phyloP scores from a whole-genome alignment of 768 basidiomycete genomes.

The Zangia roseola region DNA sequence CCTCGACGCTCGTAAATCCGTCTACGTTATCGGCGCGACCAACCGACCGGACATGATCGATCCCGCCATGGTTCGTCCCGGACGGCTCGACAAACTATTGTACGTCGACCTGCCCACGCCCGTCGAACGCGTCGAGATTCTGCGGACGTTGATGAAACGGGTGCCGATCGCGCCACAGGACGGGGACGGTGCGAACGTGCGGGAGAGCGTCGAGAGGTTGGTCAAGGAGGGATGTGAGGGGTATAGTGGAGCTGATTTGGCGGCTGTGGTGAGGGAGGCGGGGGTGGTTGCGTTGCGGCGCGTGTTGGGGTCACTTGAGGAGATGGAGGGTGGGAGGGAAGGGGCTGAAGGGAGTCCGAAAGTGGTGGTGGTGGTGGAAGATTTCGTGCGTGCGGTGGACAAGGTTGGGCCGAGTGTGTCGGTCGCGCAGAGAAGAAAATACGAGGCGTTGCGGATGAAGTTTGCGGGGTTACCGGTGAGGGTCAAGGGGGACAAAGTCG shows the following conservation, averaged over 20 bases:
- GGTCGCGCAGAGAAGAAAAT: conserved; percentile 73
- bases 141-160: conserved; percentile 68
- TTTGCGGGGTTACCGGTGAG: conserved; percentile 77
- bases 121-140: conserved; percentile 78
- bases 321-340: conserved; percentile 42
- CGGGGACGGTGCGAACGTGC: conserved; percentile 9
- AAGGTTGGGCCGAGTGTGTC: conserved; percentile 90
- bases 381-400: conserved; percentile 72
- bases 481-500: conserved; percentile 34
- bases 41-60: conserved; percentile 98
- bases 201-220: conserved; percentile 40
- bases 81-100: conserved; percentile 88
- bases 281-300: conserved; percentile 80
- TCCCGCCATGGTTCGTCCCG: conserved; percentile 97
- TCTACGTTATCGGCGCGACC: conserved; percentile 93
- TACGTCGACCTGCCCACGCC: conserved; percentile 85
- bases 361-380: conserved; percentile 49
- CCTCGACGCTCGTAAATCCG: conserved; percentile 78
- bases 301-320: conserved; percentile 64
- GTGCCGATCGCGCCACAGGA: conserved; percentile 54
- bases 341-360: not conserved
- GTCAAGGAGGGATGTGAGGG: conserved; percentile 71
- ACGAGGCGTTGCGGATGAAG: conserved; percentile 75
- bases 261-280: conserved; percentile 84
- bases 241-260: conserved; percentile 90